Percentiles rank a stretch among this genome's conserved stretches.
phyloP scores from a whole-genome alignment of 352 stramenopile genomes.

The Phytopythium oedochilum region DNA sequence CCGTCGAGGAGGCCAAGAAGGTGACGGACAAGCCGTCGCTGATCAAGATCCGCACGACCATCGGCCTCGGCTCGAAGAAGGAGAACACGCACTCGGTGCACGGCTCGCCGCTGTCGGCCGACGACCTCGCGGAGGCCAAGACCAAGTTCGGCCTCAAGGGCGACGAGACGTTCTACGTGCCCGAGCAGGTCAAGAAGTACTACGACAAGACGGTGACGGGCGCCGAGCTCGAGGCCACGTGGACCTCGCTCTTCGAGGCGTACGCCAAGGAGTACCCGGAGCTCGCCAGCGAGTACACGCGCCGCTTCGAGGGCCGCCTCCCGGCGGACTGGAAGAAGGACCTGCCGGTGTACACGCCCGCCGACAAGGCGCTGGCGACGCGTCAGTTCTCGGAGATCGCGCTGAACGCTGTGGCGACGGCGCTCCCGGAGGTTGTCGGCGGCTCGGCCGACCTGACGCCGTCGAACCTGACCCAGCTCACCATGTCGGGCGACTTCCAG shows the following conservation, averaged over 20 bases:
- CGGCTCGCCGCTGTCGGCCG: slow-evolving; percentile 93
- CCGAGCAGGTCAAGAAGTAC: slow-evolving; percentile 91
- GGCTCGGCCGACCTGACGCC: slow-evolving; percentile 98
- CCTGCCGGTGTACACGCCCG: slow-evolving; percentile 89
- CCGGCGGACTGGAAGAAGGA: slow-evolving; percentile 89
- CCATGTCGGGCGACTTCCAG: slow-evolving; percentile 97
- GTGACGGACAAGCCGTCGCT: slow-evolving; percentile 96
- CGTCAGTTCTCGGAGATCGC: slow-evolving; percentile 93
- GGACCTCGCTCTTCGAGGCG: slow-evolving; percentile 88
- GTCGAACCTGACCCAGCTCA: slow-evolving; percentile 96
- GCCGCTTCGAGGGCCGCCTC: slow-evolving; percentile 91
- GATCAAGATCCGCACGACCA: slow-evolving; percentile 98
- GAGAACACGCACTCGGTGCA: slow-evolving; percentile 94
- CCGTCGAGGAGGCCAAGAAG: slow-evolving; percentile 93
- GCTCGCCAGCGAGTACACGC: slow-evolving; percentile 92
- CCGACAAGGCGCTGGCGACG: slow-evolving; percentile 91
- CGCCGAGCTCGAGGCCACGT: slow-evolving; percentile 79
- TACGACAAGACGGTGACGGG: slow-evolving; percentile 85
- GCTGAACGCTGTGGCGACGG: slow-evolving; percentile 92
- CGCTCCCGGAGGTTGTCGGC: slow-evolving; percentile 95
- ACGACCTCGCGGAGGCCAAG: slow-evolving; percentile 91
- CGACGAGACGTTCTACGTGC: slow-evolving; percentile 91
- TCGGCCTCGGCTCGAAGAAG: slow-evolving; percentile 94
- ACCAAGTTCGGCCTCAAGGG: slow-evolving; percentile 92
- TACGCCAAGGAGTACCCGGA: slow-evolving; percentile 92